Evolutionary conservation across 345 rosid genomes (phyloP), one percentile per base, ranked within the genome.

Genomic region (Eucalyptus urophylla): DNA sequence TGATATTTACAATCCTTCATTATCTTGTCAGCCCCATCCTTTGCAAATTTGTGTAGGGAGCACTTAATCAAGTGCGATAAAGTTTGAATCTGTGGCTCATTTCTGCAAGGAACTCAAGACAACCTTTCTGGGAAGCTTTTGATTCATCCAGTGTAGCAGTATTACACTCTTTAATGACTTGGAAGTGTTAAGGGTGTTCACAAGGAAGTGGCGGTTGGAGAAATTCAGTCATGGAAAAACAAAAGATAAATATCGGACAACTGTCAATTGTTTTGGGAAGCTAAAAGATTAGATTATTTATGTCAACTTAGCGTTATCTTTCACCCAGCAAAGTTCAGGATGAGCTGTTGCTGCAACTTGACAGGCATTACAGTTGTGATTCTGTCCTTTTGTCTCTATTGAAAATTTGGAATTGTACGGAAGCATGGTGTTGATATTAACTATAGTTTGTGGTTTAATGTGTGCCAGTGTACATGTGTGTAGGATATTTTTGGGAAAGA

Each of bases 201-300:
- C 67, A 25, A 58, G 67, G 14, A 25, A 58, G 67, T 58, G 67
- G n/a, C 67, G 13, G n/a, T 58, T 11, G 67, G 67, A 58, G 67
- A 58, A 58, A 58, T 60, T 60, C 27, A 21, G 60, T 56, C 27
- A 56, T 56, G 60, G 60, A 22, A 56, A 56, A 56, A 22, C 12
- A 56, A 56, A 56, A 56, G 60, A 56, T 9, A 56, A 4, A 56
- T 24, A 56, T 21, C 27, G 60, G 27, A 56, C 27, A 56, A 22
- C 27, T 22, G 60, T 56, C 60, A 56, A 56, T 56, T 56, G 96
- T 89, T 95, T 95, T 44, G 97, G 96, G 62, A 94, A 91, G 87
- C 95, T 96, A 83, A 95, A 94, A 56, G 12, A 56, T 56, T 24
- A 56, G 12, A 22, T 22, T 56, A 9, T 56, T 56, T 56, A 56